Evolutionary conservation across 1,139 yeast genomes (phyloP), one percentile per base, ranked within the genome.

Genomic region (Tardiomyces depauwii): DNA sequence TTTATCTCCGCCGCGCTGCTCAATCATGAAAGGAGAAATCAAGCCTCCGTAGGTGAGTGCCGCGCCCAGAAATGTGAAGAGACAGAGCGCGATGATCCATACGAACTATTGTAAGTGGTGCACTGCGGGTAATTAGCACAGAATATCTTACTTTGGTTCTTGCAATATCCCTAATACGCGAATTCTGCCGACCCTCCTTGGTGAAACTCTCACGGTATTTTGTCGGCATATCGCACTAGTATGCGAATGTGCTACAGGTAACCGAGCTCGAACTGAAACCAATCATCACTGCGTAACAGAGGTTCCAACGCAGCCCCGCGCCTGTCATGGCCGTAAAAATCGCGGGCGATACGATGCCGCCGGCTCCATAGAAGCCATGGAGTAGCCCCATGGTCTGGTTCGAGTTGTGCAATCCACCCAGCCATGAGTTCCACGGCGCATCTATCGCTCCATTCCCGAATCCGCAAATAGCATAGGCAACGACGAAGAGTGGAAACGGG

Each of bases 11-110:
- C 66, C 63, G 43, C 83, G 65, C 55, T 74, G 76, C 45, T 73
- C 75, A 41, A 76, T 66, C 47, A 78, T 63, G 53, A 68, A 79
- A 0, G 84, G 76, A 39, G 77, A 80, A 28, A 76, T 70, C 84
- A 84, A 79, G 28, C 83, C 83, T 28, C 80, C 83, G 52, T 78
- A 58, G 0, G 80, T 64, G 10, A 79, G 83, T 57, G 79, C 85
- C 2, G 75, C 69, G 2, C 84, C 85, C 58, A 77, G 81, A 52
- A 79, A 79, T 53, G 73, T 75, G 42, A 79, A 67, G 10, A 76
- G 70, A 52, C 76, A 78, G 13, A 27, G 18, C 6, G 43, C 11
- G 10, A 41, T 7, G 7, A 41, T 14, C 43, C 43, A 41, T 12
- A 28, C 25, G 4, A 27, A 14, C 45, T 42, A n/a, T n/a, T n/a